Base-by-base conservation (phyloP, 2,329 filamentous ascomycete genomes). In the Aspergillus pseudotamarii region DNA sequence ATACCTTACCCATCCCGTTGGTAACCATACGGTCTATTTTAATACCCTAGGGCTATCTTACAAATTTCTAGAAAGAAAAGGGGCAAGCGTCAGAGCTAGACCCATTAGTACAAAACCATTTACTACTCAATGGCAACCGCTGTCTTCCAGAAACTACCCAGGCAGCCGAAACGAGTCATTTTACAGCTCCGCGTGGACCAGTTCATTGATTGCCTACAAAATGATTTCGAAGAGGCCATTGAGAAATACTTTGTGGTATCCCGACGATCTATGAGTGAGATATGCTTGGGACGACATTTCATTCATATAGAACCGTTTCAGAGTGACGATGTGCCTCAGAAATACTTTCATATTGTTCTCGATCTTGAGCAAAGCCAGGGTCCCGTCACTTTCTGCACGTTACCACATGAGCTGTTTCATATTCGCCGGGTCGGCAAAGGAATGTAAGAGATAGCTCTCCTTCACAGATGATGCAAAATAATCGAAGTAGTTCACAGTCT, bases 261-360 rank as follows among this genome's bases (percentile, higher is more conserved):
- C 10, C n/a, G 51, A 6, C 51, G 30, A 36, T 38, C 51, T 10
- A 55, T 38, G n/a, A 38, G 14, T 38, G 51, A 55, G 51, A 38
- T 55, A n/a, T 34, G 6, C 32, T 38, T 16, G 12, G 51, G 34
- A 26, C 34, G 51, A n/a, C 51, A 55, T 38, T 55, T 41, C 32
- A 36, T 54, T 14, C 51, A 54, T 23, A 54, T 54, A 34, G 51
- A 54, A 21, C 51, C 51, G 5, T 54, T 54, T 6, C 51, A 54
- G 32, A 23, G 32, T 36, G 30, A 54, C n/a, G n/a, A 54, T 54
- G 51, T 54, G 11, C 51, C 51, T 36, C 51, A 36, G 32, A 54
- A 36, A 36, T 54, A 54, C n/a, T 54, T 54, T 19, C 51, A 54
- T 36, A 54, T 54, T n/a, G 28, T 54, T 36, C 51, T 54, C 32